A percentile compares a stretch with the other conserved stretches of the same genome.
Evolutionary conservation across 176 grass and related monocot genomes (phyloP).

Genomic region (Oryza australiensis): DNA sequence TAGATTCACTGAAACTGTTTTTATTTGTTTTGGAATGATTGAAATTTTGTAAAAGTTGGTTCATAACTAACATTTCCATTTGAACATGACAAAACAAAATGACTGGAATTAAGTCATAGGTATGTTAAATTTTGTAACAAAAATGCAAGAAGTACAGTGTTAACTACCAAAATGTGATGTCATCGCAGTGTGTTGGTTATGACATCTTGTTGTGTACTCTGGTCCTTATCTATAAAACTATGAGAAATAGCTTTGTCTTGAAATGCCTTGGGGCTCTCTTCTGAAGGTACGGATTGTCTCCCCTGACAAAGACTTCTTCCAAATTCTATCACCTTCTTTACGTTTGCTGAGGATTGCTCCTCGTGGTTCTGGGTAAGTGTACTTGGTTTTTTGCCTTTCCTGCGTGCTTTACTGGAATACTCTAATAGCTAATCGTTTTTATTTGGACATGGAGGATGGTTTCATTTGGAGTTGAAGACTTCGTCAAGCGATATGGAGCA

Average conservation of each 20-base stretch:
- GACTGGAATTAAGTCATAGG: background rate
- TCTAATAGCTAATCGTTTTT: slow-evolving; percentile 39
- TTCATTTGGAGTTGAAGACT: slow-evolving; percentile 98
- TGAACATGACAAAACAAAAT: background rate
- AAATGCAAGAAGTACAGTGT: background rate
- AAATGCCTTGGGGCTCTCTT: slow-evolving; percentile 18
- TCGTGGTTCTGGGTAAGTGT: slow-evolving; percentile 74
- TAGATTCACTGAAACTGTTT: background rate
- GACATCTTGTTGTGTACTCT: slow-evolving; percentile 18
- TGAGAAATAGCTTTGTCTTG: slow-evolving; percentile 25
- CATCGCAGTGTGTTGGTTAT: background rate
- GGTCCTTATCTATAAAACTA: slow-evolving; percentile 13
- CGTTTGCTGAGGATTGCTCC: slow-evolving; percentile 78
- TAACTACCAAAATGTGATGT: slow-evolving; percentile 15
- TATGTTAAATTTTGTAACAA: slow-evolving; percentile 2
- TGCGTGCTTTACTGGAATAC: slow-evolving; percentile 12
- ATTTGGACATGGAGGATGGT: slow-evolving; percentile 69
- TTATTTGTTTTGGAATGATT: background rate
- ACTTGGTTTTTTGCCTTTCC: slow-evolving; percentile 25
- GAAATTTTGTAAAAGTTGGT: background rate
- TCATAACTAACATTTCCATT: slow-evolving; percentile 26
- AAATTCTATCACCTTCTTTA: slow-evolving; percentile 89
- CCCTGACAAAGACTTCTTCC: slow-evolving; percentile 99
- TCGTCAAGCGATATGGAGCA: slow-evolving; percentile 74
- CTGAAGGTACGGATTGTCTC: slow-evolving; percentile 91